Evolutionary conservation across 78 protist genomes (phyloP), one percentile per base, ranked within the genome.

Genomic region (Dictyostelium citrinum): DNA sequence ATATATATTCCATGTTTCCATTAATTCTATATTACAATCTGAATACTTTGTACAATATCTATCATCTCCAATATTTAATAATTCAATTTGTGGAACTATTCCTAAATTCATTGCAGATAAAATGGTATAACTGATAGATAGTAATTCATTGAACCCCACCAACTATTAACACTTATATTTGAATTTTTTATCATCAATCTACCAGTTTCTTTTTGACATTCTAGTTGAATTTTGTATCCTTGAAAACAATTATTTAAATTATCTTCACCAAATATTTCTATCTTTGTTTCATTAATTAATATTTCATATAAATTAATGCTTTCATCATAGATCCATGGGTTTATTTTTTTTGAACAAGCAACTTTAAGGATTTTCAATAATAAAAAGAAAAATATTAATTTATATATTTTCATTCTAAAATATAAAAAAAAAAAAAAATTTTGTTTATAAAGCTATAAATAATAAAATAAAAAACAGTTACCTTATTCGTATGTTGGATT

Each of bases 101-200:
- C 45, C 39, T 39, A 27, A 17, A 8, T 45, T 37, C 83, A 85
- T 74, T 2, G 92, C 92, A 9, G 84, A 33, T 17, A 85, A 61
- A 75, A 85, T 17, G 92, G 92, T 2, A 85, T 58, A 1, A 85
- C 84, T 20, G 84, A 76, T 41, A 61, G 35, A 76, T 76, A 85
- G 71, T 85, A 85, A 58, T 85, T 85, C 83, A 85, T 85, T 29
- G 46, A 14, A 8, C 45, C 84, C 78, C 78, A 85, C 92, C 92
- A 85, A 27, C 83, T 31, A n/a, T 55, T 27, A 6, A 27, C 39
- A 45, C 41, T 12, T 3, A 85, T 76, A 27, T 37, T 43, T 6
- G 60, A 45, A 3, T n/a, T 33, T 17, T 14, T 11, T 5, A 24
- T 27, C 14, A 37, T 45, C 9, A 68, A 61, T 58, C 92, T 67